Evolutionary conservation across 805 yeast genomes (phyloP), one percentile per base, ranked within the genome.

Genomic region (Wickerhamiella cacticola): DNA sequence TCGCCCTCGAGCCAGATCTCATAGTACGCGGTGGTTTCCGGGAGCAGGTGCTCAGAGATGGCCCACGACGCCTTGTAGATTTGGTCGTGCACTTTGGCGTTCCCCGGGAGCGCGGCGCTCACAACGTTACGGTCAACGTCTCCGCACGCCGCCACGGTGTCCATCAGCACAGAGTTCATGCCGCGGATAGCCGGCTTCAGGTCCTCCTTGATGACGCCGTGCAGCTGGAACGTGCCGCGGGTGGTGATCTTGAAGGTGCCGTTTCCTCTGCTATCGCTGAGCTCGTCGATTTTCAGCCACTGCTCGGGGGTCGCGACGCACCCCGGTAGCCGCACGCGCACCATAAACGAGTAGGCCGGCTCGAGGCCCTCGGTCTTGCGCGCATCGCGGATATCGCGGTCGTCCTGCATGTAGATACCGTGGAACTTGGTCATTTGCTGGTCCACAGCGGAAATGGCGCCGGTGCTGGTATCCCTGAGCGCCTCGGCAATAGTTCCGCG

Each of bases 321-420:
- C 59, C 96, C 96, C 40, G 97, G 96, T 57, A 89, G 72, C 68
- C 97, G 80, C 48, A 85, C 86, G 68, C 97, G 82, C 15, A 87
- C 88, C 97, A 89, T 89, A 67, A 89, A 89, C n/a, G 94, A 75
- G 65, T 84, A 89, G 45, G 94, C 94, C 15, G 97, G 97, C 68
- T 89, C 97, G 53, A 84, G 65, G 39, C 97, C 96, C 62, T 83
- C 85, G 42, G 84, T 76, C 68, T 88, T 89, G 62, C 96, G 80
- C 57, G 83, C 82, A 49, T 89, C 97, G 65, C 97, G 77, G 51
- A 89, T 72, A 66, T 89, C 97, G 70, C 97, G 84, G 64, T 89
- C 97, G 65, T 89, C 97, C 70, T 89, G 97, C 95, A 89, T 86
- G 65, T 89, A 89, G 56, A 87, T 86, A 68, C 97, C 97, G 66